phyloP scores from a whole-genome alignment of 2,329 filamentous ascomycete genomes.

The Beauveria sp. region DNA sequence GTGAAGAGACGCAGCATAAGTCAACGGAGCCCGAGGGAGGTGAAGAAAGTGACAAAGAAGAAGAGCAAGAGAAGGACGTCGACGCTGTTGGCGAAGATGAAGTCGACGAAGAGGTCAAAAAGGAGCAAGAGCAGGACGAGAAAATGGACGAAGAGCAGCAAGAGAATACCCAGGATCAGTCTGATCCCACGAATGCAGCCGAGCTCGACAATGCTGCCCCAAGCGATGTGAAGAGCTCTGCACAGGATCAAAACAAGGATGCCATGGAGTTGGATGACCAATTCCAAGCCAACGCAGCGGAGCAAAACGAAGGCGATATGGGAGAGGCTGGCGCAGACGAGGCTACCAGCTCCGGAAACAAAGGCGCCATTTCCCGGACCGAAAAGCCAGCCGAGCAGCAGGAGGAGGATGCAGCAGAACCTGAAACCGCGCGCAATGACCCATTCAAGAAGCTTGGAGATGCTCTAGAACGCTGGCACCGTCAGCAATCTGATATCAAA shows the following conservation, averaged over 20 bases:
- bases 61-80: conserved; percentile 38
- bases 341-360: conserved; percentile 54
- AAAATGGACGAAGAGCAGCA: conserved; percentile 26
- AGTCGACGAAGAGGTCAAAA: conserved; percentile 20
- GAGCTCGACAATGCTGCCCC: conserved; percentile 56
- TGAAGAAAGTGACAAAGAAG: conserved; percentile 33
- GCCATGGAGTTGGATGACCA: conserved; percentile 55
- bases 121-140: conserved; percentile 20
- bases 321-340: conserved; percentile 58
- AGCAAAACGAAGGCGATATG: conserved; percentile 59
- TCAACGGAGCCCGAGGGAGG: conserved; percentile 4
- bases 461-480: conserved; percentile 85
- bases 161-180: conserved; percentile 34
- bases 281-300: conserved; percentile 50
- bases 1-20: conserved; percentile 29
- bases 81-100: conserved; percentile 38
- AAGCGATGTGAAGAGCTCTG: conserved; percentile 56
- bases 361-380: conserved; percentile 45
- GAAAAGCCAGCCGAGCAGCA: conserved; percentile 39
- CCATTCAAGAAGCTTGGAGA: conserved; percentile 94
- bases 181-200: conserved; percentile 19
- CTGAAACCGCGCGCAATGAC: conserved; percentile 41
- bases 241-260: conserved; percentile 58
- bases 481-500: conserved; percentile 75
- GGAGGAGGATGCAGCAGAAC: conserved; percentile 36